Evolutionary conservation across 1,139 yeast genomes (phyloP), one percentile per base, ranked within the genome.

Genomic region (Sugiyamaella novakii): DNA sequence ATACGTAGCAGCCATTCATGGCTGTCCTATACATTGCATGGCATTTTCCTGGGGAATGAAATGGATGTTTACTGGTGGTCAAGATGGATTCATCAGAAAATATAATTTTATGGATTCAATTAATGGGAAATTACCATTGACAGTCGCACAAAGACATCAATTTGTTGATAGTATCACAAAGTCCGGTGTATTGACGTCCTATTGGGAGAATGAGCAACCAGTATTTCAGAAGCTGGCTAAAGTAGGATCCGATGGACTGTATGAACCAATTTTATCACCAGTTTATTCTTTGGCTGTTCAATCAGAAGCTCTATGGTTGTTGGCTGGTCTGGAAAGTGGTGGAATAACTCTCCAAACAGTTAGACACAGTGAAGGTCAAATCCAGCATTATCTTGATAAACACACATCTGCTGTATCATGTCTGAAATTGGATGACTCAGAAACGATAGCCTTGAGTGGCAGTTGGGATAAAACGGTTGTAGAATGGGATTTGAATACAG

Each of bases 181-280:
- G 47, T 92, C 92, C 0, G 98, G 98, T 3, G 84, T 87, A 1
- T 70, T 91, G 11, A 68, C 78, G 27, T 84, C 95, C 0, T 92
- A 88, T 68, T 92, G 98, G 97, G 98, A 91, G 62, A 94, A 92
- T 66, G 98, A 91, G 67, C 87, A 88, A 62, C 96, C 96, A 0
- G 72, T 80, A 54, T 61, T 62, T 60, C 57, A 75, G 71, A 69
- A 71, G 49, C 7, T 17, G 17, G 62, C 76, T 40, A 75, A 76
- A 51, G 68, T 65, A 10, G 68, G 72, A 38, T 79, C 77, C 54
- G 74, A 69, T 33, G 68, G 67, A 12, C 48, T 59, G 25, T 69
- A 65, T 50, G 64, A 58, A 46, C 73, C 74, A 31, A 56, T 57
- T 48, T 69, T 82, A 5, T 86, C 92, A 30, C 97, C 98, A 0